Percentiles rank a stretch among this genome's conserved stretches.
Evolutionary conservation across 257 asterid genomes (phyloP).

Genomic region (Salvia hispanica): DNA sequence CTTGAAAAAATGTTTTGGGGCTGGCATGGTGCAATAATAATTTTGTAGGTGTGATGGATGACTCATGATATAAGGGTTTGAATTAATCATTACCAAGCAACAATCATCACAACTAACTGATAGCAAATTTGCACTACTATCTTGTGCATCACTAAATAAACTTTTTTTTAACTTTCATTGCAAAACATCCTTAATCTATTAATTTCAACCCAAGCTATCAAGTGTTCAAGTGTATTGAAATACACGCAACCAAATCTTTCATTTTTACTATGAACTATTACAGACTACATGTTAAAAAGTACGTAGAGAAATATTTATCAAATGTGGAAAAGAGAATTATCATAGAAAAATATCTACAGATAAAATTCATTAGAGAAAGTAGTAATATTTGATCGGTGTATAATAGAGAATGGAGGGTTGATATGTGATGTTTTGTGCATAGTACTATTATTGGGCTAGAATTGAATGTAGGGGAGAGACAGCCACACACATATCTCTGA

Average conservation of each 20-base stretch:
- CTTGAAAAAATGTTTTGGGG: neutral
- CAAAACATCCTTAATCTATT: neutral
- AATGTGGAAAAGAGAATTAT: too few species aligned
- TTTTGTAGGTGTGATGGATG: constrained; percentile 44
- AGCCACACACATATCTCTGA: constrained; percentile 20
- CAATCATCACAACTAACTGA: constrained; percentile 35
- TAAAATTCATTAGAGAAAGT: too few species aligned
- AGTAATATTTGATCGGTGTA: neutral
- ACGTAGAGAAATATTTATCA: too few species aligned
- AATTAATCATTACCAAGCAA: constrained; percentile 37
- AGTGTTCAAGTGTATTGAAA: neutral
- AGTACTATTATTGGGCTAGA: constrained; percentile 2
- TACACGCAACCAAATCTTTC: neutral
- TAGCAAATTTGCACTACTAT: constrained; percentile 20
- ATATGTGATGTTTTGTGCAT: constrained; percentile 16
- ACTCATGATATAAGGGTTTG: constrained; percentile 35
- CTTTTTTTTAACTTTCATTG: too few species aligned
- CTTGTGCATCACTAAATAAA: constrained; percentile 29
- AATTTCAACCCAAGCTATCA: neutral
- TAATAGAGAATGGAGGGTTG: neutral
- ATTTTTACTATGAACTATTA: neutral
- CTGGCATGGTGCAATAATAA: constrained; percentile 34
- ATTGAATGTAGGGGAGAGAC: constrained; percentile 17
- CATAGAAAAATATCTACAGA: too few species aligned
- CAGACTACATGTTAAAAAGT: too few species aligned